These are phyloP conservation scores for Polytrichum formosum DNA, from an alignment of 225 moss, liverwort and hornwort species.

Conservation along the genomic window DNA sequence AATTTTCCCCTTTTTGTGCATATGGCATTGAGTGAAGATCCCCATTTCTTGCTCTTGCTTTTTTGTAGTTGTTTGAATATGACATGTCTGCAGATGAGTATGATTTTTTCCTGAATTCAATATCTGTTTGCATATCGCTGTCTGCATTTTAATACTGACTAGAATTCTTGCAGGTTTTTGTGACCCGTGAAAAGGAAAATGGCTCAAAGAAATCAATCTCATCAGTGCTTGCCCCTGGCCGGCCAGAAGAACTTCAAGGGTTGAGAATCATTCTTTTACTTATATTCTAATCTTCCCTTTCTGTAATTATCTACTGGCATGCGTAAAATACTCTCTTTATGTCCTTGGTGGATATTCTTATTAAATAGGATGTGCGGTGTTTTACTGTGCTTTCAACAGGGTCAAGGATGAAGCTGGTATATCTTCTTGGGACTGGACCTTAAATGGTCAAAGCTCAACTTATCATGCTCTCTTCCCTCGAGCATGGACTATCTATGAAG, in stretches of 20 bases:
- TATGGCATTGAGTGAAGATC: no score
- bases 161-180: constrained; percentile 60
- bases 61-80: no score
- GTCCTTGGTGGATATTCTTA: no score
- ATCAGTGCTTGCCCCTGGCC: constrained; percentile 81
- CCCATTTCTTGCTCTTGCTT: no score
- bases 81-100: not conserved
- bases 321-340: no score
- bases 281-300: no score
- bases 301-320: no score
- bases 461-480: constrained; percentile 98
- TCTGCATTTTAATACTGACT: no score
- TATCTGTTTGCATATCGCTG: no score
- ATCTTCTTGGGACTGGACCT: constrained; percentile 91
- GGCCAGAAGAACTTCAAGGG: constrained; percentile 51
- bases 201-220: constrained; percentile 62
- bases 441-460: constrained; percentile 86
- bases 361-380: no score
- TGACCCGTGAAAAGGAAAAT: constrained; percentile 73
- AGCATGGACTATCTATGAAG: constrained; percentile 98
- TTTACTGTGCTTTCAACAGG: constrained; percentile 21
- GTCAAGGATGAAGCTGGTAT: constrained; percentile 56
- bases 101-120: no score
- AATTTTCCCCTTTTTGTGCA: no score
- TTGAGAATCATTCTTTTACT: not conserved